Evolutionary conservation across 495 filamentous ascomycete genomes (phyloP).

Genomic region (Neurospora sp.): DNA sequence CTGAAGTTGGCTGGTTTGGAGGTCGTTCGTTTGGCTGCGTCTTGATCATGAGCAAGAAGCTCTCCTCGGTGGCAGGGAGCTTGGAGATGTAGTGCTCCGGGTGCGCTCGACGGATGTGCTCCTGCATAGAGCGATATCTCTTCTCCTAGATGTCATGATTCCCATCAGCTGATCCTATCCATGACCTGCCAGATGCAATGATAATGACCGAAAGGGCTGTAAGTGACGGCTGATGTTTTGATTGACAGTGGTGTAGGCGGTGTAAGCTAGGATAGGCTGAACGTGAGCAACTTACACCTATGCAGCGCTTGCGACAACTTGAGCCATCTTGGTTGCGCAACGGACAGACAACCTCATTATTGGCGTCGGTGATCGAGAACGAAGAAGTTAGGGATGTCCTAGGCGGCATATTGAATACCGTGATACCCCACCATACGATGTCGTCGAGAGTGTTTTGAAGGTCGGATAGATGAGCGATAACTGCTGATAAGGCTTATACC

Average conservation of each 20-base stretch:
- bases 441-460: slow-evolving; percentile 3
- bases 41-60: slow-evolving; percentile 91
- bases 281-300: slow-evolving; percentile 68
- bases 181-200: neutral
- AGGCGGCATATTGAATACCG: slow-evolving; percentile 65
- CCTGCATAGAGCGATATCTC: slow-evolving; percentile 97
- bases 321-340: slow-evolving; percentile 94
- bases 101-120: slow-evolving; percentile 96
- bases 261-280: slow-evolving; percentile 11
- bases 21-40: slow-evolving; percentile 76
- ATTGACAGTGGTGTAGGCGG: neutral
- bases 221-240: neutral
- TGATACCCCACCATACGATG: slow-evolving; percentile 45
- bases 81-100: slow-evolving; percentile 97
- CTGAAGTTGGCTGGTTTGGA: slow-evolving; percentile 21
- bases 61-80: slow-evolving; percentile 97
- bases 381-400: slow-evolving; percentile 79
- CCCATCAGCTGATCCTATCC: slow-evolving; percentile 4
- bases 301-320: slow-evolving; percentile 93
- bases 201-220: neutral
- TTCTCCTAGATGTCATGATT: slow-evolving; percentile 59
- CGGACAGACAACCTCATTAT: slow-evolving; percentile 95
- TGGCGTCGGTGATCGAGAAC: slow-evolving; percentile 84
- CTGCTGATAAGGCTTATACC: slow-evolving; percentile 23
- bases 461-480: slow-evolving; percentile 24